Base-by-base conservation (phyloP, 177 flowering plant species). In the Vitis hybrid region DNA sequence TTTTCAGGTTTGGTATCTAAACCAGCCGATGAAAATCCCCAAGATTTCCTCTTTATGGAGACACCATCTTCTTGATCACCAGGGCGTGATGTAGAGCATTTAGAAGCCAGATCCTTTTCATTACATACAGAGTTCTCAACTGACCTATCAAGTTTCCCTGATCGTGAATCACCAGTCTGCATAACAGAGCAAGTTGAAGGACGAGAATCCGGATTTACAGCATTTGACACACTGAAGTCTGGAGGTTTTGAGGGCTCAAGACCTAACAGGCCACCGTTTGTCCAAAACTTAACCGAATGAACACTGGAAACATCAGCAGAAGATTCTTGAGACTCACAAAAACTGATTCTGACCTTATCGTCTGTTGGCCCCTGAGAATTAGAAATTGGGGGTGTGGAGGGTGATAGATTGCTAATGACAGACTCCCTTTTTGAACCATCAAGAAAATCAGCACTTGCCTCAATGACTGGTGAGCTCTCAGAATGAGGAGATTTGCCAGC, bases 241-340 rank as follows among this genome's bases (percentile, higher is more conserved):
- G 91, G 88, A 74, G 99, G 98, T 77, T 93, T 95, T 61, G 97
- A 90, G 66, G 98, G 99, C 79, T 84, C 74, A 68, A 95, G 92
- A 53, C 98, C 98, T 48, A 95, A 77, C 13, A 95, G 80, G 57
- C 88, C 87, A 65, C 98, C 97, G 80, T 93, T 95, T 59, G 97
- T 93, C 97, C 98, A 93, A 74, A 90, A 71, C 11, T 53, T 72
- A 58, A 81, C 67, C 31, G 93, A 63, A 63, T 75, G 51, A 71
- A 61, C 68, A 67, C 55, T 69, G 48, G 84, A 77, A 73, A 65
- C 34, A 65, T 76, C 78, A 26, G 67, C 68, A 34, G 67, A 68
- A 70, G 86, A 63, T 65, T 74, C 76, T 66, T 68, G 77, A 67
- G 78, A 68, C 14, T 74, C 75, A 55, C 66, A n/a, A 64, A 65